phyloP scores from a whole-genome alignment of 352 stramenopile genomes.

The Pythium coloratum region DNA sequence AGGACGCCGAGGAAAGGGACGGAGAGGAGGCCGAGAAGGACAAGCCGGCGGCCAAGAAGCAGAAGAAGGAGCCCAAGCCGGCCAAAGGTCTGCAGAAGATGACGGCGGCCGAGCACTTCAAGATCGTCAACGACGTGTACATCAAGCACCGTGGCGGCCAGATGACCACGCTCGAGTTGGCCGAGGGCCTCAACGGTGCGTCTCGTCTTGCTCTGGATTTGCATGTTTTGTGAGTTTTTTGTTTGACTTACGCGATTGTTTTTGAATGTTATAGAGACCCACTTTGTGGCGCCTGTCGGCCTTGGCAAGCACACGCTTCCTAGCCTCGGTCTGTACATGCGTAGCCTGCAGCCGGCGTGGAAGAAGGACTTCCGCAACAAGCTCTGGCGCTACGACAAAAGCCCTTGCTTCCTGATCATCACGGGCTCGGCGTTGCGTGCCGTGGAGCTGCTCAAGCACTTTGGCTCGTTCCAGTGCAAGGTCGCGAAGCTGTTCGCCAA shows the following conservation, averaged over 20 bases:
- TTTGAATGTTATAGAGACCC: constrained; percentile 41
- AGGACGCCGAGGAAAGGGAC: constrained; percentile 5
- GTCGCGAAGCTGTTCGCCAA: constrained; percentile 97
- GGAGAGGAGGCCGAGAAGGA: constrained; percentile 16
- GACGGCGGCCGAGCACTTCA: constrained; percentile 72
- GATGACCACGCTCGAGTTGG: constrained; percentile 83
- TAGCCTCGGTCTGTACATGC: constrained; percentile 71
- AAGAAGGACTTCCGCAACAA: constrained; percentile 80
- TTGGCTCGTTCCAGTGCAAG: constrained; percentile 86
- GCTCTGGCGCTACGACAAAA: constrained; percentile 84
- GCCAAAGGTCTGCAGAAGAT: constrained; percentile 81
- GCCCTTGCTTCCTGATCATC: constrained; percentile 90
- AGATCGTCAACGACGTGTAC: constrained; percentile 81
- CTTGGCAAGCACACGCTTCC: constrained; percentile 84
- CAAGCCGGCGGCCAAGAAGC: constrained; percentile 43
- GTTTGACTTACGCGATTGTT: not conserved
- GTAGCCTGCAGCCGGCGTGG: constrained; percentile 66
- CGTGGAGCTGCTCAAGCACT: constrained; percentile 92
- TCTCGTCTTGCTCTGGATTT: not conserved
- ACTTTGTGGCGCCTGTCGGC: constrained; percentile 59
- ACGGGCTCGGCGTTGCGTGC: constrained; percentile 90
- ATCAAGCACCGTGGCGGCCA: constrained; percentile 71
- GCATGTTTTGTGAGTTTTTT: not conserved
- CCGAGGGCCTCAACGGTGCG: constrained; percentile 73
- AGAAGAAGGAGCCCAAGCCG: constrained; percentile 50